Base-by-base conservation (phyloP, 2,329 filamentous ascomycete genomes). In the Magnaporthiopsis rhizophila region DNA sequence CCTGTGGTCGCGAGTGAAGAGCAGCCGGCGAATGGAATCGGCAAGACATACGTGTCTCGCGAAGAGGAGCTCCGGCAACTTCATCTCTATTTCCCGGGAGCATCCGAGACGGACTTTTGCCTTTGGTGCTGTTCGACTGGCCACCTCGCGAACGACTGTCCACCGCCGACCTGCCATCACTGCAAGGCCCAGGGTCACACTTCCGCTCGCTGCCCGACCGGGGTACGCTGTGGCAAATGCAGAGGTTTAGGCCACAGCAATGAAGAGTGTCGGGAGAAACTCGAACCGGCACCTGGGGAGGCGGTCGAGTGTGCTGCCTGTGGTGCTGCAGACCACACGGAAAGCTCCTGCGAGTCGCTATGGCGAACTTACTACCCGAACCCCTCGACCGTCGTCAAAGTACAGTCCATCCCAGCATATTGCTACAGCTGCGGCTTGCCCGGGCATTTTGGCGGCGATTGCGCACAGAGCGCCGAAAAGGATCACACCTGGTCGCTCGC, bases 271-370 rank as follows among this genome's bases (percentile, higher is more conserved):
- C 69, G 74, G 2, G 85, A 88, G 67, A 85, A 85, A 66, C 78
- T 89, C 58, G 72, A 74, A 3, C 68, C 81, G 62, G 76, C 80
- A 7, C 64, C 68, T 21, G 67, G 62, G 21, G 81, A 80, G 66
- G 85, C 87, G 64, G 79, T 68, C 60, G 80, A 81, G 3, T 92
- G 89, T 71, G 83, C 84, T 13, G 77, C 86, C 45, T 92, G 89
- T 73, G 76, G 76, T 56, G 80, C 80, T 8, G 67, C 70, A 3
- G 77, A 81, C 11, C 89, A 92, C 69, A 68, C 80, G 11, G 89
- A 91, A 70, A 71, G 77, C 15, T 74, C 81, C 2, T 91, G 89
- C 72, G 80, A 83, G 63, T 76, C 80, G 61, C 75, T 88, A 30
- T 91, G 86, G 86, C 79, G 82, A 65, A 85, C 80, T 24, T 88